Evolutionary conservation across 2,329 filamentous ascomycete genomes (phyloP).

Genomic region (Fusarium setosum): DNA sequence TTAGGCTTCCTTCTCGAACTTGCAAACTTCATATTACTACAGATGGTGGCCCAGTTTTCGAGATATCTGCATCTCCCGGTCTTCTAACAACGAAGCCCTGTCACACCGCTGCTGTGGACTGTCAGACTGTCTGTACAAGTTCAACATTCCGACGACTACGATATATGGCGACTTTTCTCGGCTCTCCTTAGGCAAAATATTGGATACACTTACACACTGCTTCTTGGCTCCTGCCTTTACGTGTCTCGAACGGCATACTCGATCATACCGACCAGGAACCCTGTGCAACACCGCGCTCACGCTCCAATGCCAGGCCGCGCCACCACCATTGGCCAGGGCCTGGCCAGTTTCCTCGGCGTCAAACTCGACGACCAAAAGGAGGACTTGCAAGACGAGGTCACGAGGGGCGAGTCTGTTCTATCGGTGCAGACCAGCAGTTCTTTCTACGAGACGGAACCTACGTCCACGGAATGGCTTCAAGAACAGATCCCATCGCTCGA

Average conservation of each 20-base stretch:
- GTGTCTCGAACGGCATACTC: not conserved
- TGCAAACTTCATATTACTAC: not conserved
- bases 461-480: constrained; percentile 76
- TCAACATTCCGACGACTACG: not conserved
- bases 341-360: constrained; percentile 87
- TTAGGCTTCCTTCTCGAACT: not conserved
- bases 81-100: not conserved
- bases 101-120: not conserved
- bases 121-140: no score
- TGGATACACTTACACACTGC: not conserved
- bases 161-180: not conserved
- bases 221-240: not conserved
- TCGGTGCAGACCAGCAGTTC: constrained; percentile 78
- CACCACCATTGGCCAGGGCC: constrained; percentile 73
- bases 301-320: constrained; percentile 29
- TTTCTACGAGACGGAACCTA: constrained; percentile 87
- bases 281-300: not conserved
- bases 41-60: not conserved
- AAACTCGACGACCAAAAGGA: constrained; percentile 72
- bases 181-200: not conserved
- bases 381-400: constrained; percentile 67
- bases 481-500: constrained; percentile 69
- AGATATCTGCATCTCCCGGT: not conserved
- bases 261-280: not conserved
- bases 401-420: constrained; percentile 82